Conservation (phyloP, 2,329 filamentous ascomycete genomes). For the Fusarium decemcellulare region DNA sequence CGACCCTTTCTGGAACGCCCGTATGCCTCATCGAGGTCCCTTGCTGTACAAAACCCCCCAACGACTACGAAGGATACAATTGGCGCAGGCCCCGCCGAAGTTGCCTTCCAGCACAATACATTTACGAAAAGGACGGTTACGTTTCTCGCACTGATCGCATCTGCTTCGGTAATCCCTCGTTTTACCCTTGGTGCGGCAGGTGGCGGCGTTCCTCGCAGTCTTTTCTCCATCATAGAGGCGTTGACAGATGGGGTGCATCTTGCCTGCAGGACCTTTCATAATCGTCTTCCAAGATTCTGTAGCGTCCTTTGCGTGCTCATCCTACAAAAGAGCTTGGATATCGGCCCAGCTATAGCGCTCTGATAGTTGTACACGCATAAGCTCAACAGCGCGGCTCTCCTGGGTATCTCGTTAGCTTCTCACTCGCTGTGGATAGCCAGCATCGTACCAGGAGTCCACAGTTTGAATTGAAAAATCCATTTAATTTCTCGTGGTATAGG, state of each 20-base stretch:
- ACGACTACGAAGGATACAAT: background rate
- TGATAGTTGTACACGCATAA: background rate
- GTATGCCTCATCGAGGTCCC: background rate
- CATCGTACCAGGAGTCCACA: background rate
- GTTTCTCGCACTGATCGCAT: background rate
- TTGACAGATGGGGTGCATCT: background rate
- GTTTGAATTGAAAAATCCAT: background rate
- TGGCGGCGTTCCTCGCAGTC: background rate
- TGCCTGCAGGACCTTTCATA: background rate
- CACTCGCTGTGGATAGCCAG: background rate
- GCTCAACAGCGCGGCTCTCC: background rate
- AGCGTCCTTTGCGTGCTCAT: background rate
- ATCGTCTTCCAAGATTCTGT: background rate
- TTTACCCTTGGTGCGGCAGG: background rate
- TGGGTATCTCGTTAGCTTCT: background rate
- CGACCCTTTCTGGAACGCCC: background rate
- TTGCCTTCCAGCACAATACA: background rate
- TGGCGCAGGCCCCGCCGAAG: background rate
- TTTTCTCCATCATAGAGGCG: background rate
- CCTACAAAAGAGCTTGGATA: background rate
- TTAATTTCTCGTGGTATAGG: background rate
- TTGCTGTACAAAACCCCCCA: background rate
- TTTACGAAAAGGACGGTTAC: background rate
- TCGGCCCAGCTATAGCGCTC: background rate
- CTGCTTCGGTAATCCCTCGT: background rate